Evolutionary conservation across 257 asterid species (phyloP).

Genomic region (Nicotiana undulata): DNA sequence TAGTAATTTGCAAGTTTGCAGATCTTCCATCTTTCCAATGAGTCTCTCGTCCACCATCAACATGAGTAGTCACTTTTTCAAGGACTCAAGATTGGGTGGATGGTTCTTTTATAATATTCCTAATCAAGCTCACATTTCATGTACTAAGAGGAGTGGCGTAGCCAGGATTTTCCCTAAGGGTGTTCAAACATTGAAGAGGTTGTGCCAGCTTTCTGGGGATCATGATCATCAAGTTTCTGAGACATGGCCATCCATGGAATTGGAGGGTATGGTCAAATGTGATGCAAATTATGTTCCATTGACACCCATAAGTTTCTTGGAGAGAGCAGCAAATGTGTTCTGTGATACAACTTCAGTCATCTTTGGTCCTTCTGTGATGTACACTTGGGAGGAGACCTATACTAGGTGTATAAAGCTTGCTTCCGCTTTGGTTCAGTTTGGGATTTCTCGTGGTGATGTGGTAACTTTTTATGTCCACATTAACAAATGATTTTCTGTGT

Average conservation of each 20-base stretch:
- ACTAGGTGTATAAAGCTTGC: slow-evolving; percentile 22
- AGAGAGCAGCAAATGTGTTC: slow-evolving; percentile 25
- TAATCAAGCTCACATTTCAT: background rate
- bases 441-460: slow-evolving; percentile 22
- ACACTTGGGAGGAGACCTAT: slow-evolving; percentile 25
- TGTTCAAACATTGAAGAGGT: background rate
- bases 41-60: background rate
- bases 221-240: background rate
- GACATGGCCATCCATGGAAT: background rate
- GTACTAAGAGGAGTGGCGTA: background rate
- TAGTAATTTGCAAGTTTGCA: background rate
- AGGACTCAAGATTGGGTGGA: background rate
- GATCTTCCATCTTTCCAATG: background rate
- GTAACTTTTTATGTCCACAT: slow-evolving; percentile 3
- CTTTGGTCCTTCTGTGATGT: slow-evolving; percentile 2
- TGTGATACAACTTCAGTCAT: slow-evolving; percentile 18
- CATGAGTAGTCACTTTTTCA: background rate
- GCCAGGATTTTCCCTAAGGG: too few relatives aligned
- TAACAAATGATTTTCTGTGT: too few relatives aligned
- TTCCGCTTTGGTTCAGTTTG: slow-evolving; percentile 16
- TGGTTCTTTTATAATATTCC: background rate
- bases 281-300: slow-evolving; percentile 26
- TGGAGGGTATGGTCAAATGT: slow-evolving; percentile 15
- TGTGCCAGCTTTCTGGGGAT: background rate
- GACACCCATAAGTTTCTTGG: slow-evolving; percentile 29